phyloP scores from a whole-genome alignment of 192 early-diverging fungal species.

The Dispira simplex region DNA sequence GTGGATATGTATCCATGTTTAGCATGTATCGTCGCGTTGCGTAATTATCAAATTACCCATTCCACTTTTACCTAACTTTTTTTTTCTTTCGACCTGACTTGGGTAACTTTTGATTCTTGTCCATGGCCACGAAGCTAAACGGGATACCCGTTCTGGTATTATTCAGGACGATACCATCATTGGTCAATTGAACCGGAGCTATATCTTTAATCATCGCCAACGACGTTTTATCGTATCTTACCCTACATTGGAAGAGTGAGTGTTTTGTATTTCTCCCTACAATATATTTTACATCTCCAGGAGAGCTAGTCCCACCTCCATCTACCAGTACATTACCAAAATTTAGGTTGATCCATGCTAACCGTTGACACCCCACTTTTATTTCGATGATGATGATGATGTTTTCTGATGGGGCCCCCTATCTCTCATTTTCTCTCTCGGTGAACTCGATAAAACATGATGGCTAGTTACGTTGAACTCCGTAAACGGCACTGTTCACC shows the following conservation, averaged over 20 bases:
- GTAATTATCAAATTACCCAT: neutral
- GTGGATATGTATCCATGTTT: neutral
- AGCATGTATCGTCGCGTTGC: neutral
- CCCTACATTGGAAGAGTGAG: neutral
- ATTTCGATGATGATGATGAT: neutral
- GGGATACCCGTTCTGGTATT: neutral
- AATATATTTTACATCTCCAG: too few species aligned
- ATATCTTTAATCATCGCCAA: neutral
- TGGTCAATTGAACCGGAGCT: neutral
- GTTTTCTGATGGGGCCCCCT: neutral
- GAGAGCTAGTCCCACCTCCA: neutral
- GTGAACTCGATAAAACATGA: neutral
- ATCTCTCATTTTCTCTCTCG: neutral
- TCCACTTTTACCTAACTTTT: neutral
- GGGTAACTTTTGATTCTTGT: neutral
- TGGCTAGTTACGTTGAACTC: neutral
- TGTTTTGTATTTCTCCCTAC: neutral
- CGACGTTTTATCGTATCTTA: neutral
- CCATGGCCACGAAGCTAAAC: too few species aligned
- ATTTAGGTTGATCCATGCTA: neutral
- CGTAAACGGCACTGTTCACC: slow-evolving; percentile 1
- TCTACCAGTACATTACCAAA: neutral
- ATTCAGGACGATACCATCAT: neutral
- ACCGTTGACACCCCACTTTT: neutral
- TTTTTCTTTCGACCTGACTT: neutral